These are phyloP conservation scores for Blastomyces silverae DNA, from an alignment of 2,329 filamentous ascomycete species.

Conservation along the genomic window DNA sequence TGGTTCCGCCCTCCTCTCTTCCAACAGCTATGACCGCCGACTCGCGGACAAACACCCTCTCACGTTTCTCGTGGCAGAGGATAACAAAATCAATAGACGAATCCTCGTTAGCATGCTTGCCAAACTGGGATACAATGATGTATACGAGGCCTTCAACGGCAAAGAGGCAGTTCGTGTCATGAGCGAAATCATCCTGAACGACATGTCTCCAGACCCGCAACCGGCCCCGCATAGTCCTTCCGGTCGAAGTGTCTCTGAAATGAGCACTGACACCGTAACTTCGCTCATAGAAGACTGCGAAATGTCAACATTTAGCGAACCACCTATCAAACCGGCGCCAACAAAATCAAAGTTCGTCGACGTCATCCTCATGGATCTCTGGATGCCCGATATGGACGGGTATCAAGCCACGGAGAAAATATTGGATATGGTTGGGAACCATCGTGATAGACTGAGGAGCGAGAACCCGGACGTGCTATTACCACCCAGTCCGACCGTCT, in stretches of 20 bases:
- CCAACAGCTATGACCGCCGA: constrained; percentile 43
- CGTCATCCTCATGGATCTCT: constrained; percentile 65
- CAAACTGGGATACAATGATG: constrained; percentile 58
- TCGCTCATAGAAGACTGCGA: constrained; percentile 6
- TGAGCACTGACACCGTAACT: constrained; percentile 21
- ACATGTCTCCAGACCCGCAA: not conserved
- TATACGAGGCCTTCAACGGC: constrained; percentile 62
- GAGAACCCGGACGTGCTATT: constrained; percentile 24
- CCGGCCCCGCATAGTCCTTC: not conserved
- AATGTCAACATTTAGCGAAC: constrained; percentile 4
- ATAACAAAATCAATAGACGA: constrained; percentile 65
- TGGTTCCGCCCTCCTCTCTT: constrained; percentile 1
- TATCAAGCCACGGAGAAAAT: constrained; percentile 62
- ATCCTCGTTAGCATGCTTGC: constrained; percentile 60
- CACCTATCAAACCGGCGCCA: constrained; percentile 17
- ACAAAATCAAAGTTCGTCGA: constrained; percentile 47
- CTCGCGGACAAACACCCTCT: constrained; percentile 56
- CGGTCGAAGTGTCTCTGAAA: constrained; percentile 6
- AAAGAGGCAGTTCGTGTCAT: constrained; percentile 60
- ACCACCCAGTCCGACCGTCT: constrained; percentile 43
- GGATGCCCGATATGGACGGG: constrained; percentile 69
- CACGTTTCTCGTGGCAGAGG: constrained; percentile 63
- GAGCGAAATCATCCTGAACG: constrained; percentile 37
- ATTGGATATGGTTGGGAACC: constrained; percentile 46
- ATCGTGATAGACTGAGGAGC: constrained; percentile 25